Conservation (phyloP, 2,329 filamentous ascomycete species). For the Fusarium newnesense region DNA sequence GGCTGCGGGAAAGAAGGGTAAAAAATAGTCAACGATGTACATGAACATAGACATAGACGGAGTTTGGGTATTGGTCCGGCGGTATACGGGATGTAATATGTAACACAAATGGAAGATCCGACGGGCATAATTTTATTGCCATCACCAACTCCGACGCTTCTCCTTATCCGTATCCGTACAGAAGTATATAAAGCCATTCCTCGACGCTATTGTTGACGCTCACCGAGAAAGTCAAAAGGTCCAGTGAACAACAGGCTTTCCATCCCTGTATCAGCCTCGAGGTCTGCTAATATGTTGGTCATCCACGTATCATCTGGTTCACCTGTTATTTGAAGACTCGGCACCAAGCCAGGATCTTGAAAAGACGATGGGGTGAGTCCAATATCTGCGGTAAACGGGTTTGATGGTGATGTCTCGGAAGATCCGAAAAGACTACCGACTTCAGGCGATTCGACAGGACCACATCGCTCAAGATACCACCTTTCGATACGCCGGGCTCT, state of each 20-base stretch:
- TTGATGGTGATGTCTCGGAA: slow-evolving; percentile 20
- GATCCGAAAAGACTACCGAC: slow-evolving; percentile 29
- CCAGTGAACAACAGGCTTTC: slow-evolving; percentile 35
- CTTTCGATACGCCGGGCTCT: slow-evolving; percentile 35
- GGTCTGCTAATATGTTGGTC: slow-evolving; percentile 26
- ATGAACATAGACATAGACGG: slow-evolving; percentile 40
- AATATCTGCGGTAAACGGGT: slow-evolving; percentile 14
- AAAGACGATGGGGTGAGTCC: slow-evolving; percentile 16
- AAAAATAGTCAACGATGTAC: slow-evolving; percentile 31
- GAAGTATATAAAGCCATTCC: slow-evolving; percentile 1
- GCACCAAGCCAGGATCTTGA: slow-evolving; percentile 10
- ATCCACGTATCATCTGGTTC: slow-evolving; percentile 31
- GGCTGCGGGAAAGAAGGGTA: slow-evolving; percentile 37
- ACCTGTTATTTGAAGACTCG: slow-evolving; percentile 27
- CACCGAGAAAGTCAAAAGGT: slow-evolving; percentile 36
- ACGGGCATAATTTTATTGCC: slow-evolving; percentile 1
- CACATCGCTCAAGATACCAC: slow-evolving; percentile 36
- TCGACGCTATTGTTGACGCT: background rate
- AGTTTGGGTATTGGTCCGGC: slow-evolving; percentile 27
- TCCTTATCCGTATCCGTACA: slow-evolving; percentile 25
- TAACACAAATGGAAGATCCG: background rate
- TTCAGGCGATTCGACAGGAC: slow-evolving; percentile 28
- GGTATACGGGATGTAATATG: background rate
- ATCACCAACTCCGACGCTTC: slow-evolving; percentile 21
- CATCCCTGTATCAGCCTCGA: slow-evolving; percentile 32